Conservation (phyloP, 768 basidiomycete species). For the Russula dissimulans region DNA sequence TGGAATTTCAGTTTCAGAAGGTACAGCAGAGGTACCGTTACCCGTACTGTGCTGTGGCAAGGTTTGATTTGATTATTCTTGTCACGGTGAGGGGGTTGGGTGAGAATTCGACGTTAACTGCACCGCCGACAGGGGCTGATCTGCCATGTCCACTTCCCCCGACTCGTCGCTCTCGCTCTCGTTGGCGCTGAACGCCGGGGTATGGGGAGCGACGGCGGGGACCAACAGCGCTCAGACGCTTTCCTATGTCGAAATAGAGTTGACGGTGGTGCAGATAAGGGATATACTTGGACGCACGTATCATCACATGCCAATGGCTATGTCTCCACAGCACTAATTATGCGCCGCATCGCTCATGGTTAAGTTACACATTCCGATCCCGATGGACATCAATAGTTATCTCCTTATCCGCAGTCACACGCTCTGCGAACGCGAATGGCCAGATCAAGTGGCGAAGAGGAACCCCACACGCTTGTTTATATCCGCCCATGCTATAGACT, state of each 20-base stretch:
- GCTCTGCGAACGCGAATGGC: neutral
- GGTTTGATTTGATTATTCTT: neutral
- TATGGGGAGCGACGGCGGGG: neutral
- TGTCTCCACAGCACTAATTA: neutral
- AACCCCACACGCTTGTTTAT: neutral
- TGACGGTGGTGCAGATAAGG: neutral
- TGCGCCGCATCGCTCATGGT: neutral
- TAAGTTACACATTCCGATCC: neutral
- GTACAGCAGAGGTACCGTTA: too few relatives aligned
- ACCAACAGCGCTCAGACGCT: neutral
- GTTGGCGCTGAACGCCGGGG: neutral
- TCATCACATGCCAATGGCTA: slow-evolving; percentile 2
- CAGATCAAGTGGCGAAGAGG: neutral
- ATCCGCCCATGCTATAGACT: too few relatives aligned
- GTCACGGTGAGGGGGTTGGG: too few relatives aligned
- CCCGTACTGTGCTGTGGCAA: neutral
- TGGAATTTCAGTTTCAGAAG: neutral
- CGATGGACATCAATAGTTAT: neutral
- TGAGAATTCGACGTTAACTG: neutral
- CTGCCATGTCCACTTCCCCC: neutral
- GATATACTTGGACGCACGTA: neutral
- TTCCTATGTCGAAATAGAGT: neutral
- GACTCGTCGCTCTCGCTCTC: too few relatives aligned
- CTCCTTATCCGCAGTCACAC: neutral
- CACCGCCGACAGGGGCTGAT: slow-evolving; percentile 3